Evolutionary conservation across 1,284 basidiomycete species (phyloP), one percentile per base, ranked within the genome.

Genomic region (Trichosporon ovoides): DNA sequence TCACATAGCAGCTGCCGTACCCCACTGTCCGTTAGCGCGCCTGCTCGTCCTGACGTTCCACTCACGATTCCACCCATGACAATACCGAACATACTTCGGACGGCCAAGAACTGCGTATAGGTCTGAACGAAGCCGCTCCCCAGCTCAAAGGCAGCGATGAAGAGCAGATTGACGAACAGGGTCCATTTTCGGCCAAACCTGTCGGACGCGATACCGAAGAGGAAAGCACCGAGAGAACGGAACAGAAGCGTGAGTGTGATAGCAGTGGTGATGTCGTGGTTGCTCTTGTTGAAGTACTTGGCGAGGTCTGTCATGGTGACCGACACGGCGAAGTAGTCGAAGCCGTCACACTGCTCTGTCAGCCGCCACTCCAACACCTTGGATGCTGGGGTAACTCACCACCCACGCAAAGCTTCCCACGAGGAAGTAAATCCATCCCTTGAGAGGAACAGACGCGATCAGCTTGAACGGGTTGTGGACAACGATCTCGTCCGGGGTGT

Each of bases 241-340:
- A 98, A 91, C 33, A 98, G 84, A 1, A 98, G 82, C 0, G 94
- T 97, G 50, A 98, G 83, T 6, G 94, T 98, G 73, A 98, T 95
- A 10, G 91, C 84, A 18, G 85, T 84, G 52, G 88, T 68, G 55
- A 73, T 71, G 46, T 66, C 56, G 16, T 62, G 55, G 9, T 66
- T 62, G 46, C 54, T 53, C 19, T 65, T 68, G 38, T 61, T 63
- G 56, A 60, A 60, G 19, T 60, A 53, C 3, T 50, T 18, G 19
- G 53, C 33, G 6, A 60, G 52, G 46, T 60, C 38, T 5, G 48
- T 24, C 22, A 60, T 53, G 1, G 60, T 62, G 28, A 62, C 59
- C 3, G 59, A 57, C 28, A 62, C 60, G 9, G 43, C 43, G 24
- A 48, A 48, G 43, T 48, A 48, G 43, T 48, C 43, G 43, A 48